These are phyloP conservation scores for Puccinia hordei DNA, from an alignment of 1,284 basidiomycete species.

Conservation along the genomic window DNA sequence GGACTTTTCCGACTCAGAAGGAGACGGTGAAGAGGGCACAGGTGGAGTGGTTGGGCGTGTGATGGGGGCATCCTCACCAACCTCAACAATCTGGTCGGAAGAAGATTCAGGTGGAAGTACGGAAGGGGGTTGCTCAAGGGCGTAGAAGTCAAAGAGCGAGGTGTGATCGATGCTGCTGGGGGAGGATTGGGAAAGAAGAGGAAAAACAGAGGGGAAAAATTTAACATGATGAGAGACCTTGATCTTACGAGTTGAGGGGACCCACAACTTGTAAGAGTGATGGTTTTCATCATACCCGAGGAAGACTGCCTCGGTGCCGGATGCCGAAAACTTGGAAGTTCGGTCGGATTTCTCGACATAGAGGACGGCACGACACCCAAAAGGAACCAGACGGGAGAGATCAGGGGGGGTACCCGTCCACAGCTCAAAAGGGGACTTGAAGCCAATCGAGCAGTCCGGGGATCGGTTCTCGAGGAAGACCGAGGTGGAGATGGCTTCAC, in stretches of 20 bases:
- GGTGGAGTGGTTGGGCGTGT: no score
- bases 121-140: no score
- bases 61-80: no score
- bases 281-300: neutral
- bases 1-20: no score
- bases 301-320: neutral
- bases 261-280: neutral
- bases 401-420: neutral
- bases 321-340: neutral
- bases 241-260: neutral
- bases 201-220: neutral
- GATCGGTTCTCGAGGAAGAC: conserved; percentile 4
- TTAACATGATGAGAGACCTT: neutral
- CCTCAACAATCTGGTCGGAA: no score
- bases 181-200: no score
- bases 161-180: no score
- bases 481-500: neutral
- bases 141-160: no score
- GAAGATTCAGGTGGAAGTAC: no score
- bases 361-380: neutral
- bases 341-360: neutral
- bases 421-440: neutral
- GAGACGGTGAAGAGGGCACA: no score
- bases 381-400: neutral
- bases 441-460: neutral